Evolutionary conservation across 2,329 filamentous ascomycete genomes (phyloP), one percentile per base, ranked within the genome.

Genomic region (Whalleya microplaca): DNA sequence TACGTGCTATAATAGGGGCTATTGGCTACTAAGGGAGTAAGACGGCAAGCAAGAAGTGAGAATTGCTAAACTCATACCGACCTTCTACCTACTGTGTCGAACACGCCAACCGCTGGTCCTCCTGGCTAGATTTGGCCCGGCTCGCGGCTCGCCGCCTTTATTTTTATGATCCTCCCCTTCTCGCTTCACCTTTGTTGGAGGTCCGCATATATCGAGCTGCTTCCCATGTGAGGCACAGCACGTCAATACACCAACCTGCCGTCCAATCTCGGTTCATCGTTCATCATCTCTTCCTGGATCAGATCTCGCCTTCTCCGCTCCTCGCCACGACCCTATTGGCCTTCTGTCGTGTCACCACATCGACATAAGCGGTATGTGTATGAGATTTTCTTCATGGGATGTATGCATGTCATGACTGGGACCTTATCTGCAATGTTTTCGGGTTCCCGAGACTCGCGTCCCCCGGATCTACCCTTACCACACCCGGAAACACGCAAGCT

Each of bases 331-430:
- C 54, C 45, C 41, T 29, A 63, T 58, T 63, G 60, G 60, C 37
- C 19, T 44, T 10, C 55, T 52, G 47, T n/a, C 9, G 57, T 61
- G 47, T 48, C 45, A 61, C 57, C 50, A 52, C 50, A 51, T 43
- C 59, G 14, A 41, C 56, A 58, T 62, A 59, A 60, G 55, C 62
- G 64, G 64, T 64, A 68, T 58, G 52, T 53, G 55, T 62, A 56
- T 27, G 9, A 4, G n/a, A n/a, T n/a, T n/a, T n/a, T n/a, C n/a
- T n/a, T n/a, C n/a, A n/a, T n/a, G n/a, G 23, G 23, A 27, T 54
- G 65, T 65, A 37, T 37, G 32, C 32, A 37, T 37, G 62, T 67
- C 59, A 67, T 55, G 52, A 56, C 51, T 59, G 49, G 47, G 46
- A 52, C 53, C 48, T 56, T 37, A 42, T 27, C 48, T 41, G 52